A percentile compares a stretch with the other conserved stretches of the same genome.
phyloP scores from a whole-genome alignment of 345 rosid genomes.

The Gynandropsis gynandra region DNA sequence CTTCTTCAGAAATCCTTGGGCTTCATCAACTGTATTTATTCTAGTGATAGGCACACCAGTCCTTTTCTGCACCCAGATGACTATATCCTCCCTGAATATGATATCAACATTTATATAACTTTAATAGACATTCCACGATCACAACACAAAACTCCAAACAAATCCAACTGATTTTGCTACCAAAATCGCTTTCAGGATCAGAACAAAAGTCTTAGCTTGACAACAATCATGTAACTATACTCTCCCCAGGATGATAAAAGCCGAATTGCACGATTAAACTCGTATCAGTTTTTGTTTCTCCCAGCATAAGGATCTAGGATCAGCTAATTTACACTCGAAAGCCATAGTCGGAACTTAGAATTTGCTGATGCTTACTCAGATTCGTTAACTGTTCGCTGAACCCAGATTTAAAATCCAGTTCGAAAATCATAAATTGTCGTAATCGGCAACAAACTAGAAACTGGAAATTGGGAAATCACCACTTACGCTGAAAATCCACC shows the following conservation, averaged over 20 bases:
- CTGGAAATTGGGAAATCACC: too few species aligned
- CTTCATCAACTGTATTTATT: slow-evolving; percentile 41
- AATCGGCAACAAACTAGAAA: background rate
- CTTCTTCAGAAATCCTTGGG: slow-evolving; percentile 52
- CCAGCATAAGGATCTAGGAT: too few species aligned
- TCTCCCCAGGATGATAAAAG: too few species aligned
- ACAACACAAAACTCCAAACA: background rate
- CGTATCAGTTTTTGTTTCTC: too few species aligned
- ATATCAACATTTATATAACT: too few species aligned
- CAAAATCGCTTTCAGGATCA: background rate
- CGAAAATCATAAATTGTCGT: background rate
- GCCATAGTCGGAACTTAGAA: background rate
- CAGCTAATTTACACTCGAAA: too few species aligned
- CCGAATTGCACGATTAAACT: too few species aligned
- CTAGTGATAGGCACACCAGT: slow-evolving; percentile 60
- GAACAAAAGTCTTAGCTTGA: too few species aligned
- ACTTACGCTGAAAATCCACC: slow-evolving; percentile 82
- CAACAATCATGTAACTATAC: too few species aligned
- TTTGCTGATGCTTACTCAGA: background rate
- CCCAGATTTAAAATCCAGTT: slow-evolving; percentile 3
- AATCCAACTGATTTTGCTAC: too few species aligned
- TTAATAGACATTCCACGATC: too few species aligned
- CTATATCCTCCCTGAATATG: slow-evolving; percentile 71
- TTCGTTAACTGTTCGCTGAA: too few species aligned
- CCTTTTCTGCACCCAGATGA: slow-evolving; percentile 80